These are phyloP conservation scores for Tuctoria greenei DNA, from an alignment of 176 grass and related monocot species.

Conservation along the genomic window DNA sequence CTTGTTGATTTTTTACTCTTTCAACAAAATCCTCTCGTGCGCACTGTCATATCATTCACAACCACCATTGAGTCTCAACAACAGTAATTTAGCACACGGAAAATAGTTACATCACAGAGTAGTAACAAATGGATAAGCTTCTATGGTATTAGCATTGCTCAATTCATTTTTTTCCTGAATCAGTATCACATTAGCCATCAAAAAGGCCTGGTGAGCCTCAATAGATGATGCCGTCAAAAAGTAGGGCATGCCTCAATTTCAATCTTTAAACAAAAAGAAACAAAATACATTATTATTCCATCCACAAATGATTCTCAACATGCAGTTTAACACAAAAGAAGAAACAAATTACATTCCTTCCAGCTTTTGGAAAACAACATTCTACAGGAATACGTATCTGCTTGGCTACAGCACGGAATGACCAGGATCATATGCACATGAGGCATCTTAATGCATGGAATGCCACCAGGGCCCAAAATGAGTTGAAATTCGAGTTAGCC, in stretches of 20 bases:
- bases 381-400: neutral
- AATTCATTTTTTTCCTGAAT: neutral
- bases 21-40: slow-evolving; percentile 86
- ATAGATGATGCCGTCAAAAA: neutral
- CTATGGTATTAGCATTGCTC: neutral
- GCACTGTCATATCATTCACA: slow-evolving; percentile 50
- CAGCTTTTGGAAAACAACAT: slow-evolving; percentile 3
- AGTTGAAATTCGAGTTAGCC: neutral
- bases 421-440: neutral
- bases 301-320: neutral
- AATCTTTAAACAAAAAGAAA: neutral
- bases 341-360: neutral
- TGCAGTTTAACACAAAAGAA: too few species aligned
- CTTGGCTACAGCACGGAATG: neutral
- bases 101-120: neutral
- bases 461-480: neutral
- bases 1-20: slow-evolving; percentile 80
- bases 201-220: neutral
- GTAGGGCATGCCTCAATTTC: slow-evolving; percentile 6
- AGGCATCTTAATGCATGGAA: neutral
- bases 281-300: neutral
- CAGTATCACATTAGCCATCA: neutral
- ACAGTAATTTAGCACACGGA: slow-evolving; percentile 4
- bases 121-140: slow-evolving; percentile 15
- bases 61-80: slow-evolving; percentile 19